Percentiles rank a stretch among this genome's conserved stretches.
Evolutionary conservation across 202 grass and related monocot genomes (phyloP).

Genomic region (Setaria italica): DNA sequence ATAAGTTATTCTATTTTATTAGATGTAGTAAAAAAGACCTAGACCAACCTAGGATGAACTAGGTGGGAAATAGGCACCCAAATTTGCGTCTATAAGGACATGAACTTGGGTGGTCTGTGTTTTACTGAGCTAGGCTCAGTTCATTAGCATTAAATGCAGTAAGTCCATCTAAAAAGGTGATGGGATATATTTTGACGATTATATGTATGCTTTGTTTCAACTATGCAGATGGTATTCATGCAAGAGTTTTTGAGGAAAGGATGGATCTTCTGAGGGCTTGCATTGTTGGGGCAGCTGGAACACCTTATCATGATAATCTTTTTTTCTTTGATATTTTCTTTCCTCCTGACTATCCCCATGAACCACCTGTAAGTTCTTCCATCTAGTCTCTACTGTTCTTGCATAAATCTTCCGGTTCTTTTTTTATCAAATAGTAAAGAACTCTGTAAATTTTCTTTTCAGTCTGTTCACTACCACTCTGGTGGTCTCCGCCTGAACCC

Average conservation of each 20-base stretch:
- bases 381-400: slow-evolving; percentile 28
- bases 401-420: slow-evolving; percentile 16
- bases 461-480: slow-evolving; percentile 93
- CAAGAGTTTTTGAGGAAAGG: slow-evolving; percentile 93
- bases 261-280: slow-evolving; percentile 95
- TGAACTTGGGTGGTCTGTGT: not conserved
- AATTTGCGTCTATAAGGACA: not conserved
- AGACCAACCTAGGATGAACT: not conserved
- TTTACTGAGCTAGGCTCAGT: not conserved
- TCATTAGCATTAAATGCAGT: slow-evolving; percentile 1
- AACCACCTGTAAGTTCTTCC: slow-evolving; percentile 81
- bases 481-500: slow-evolving; percentile 91
- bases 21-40: not conserved
- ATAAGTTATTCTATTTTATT: not conserved
- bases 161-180: slow-evolving; percentile 29
- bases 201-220: slow-evolving; percentile 40
- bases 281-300: slow-evolving; percentile 86
- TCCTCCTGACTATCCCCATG: slow-evolving; percentile 84
- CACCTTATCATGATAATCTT: slow-evolving; percentile 92
- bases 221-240: slow-evolving; percentile 84
- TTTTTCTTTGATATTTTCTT: slow-evolving; percentile 99
- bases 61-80: not conserved
- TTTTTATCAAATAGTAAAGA: slow-evolving; percentile 25
- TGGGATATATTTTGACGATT: slow-evolving; percentile 19
- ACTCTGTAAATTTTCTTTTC: slow-evolving; percentile 29